These are phyloP conservation scores for Stipa capillata DNA, from an alignment of 176 grass and related monocot genomes.

Conservation along the genomic window DNA sequence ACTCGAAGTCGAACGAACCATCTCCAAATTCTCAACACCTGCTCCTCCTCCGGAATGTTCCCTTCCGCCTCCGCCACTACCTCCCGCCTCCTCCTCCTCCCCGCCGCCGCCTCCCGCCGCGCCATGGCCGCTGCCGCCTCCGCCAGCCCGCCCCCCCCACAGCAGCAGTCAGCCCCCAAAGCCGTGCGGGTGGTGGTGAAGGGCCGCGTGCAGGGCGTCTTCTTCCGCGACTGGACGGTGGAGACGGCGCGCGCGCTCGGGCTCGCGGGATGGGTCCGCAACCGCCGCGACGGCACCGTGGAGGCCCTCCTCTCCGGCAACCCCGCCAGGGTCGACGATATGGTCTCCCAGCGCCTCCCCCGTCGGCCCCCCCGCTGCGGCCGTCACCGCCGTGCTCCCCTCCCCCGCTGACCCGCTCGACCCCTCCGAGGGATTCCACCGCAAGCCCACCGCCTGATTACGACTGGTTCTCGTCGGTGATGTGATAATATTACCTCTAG, in stretches of 20 bases:
- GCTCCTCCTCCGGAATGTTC: too few relatives aligned
- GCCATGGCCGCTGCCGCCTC: constrained; percentile 6
- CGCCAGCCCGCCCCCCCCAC: neutral
- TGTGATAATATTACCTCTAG: too few relatives aligned
- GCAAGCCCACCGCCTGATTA: too few relatives aligned
- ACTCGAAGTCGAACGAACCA: too few relatives aligned
- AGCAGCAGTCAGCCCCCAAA: neutral
- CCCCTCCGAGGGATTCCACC: too few relatives aligned
- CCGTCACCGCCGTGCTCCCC: too few relatives aligned
- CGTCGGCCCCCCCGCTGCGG: too few relatives aligned
- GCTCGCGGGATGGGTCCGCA: constrained; percentile 76
- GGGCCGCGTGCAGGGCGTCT: constrained; percentile 85
- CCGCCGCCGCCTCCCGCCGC: constrained; percentile 15
- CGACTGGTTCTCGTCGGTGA: too few relatives aligned
- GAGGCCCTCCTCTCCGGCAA: constrained; percentile 78
- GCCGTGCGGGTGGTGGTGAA: constrained; percentile 69
- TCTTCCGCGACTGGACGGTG: constrained; percentile 95
- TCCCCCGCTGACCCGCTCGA: too few relatives aligned
- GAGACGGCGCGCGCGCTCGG: constrained; percentile 71
- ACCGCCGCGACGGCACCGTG: constrained; percentile 73
- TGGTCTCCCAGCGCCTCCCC: constrained; percentile 57
- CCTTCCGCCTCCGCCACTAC: too few relatives aligned
- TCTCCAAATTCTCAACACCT: too few relatives aligned
- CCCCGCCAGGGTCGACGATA: constrained; percentile 59
- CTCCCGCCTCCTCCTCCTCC: too few relatives aligned